Base-by-base conservation (phyloP, 2,329 filamentous ascomycete species). In the Xylariaceae sp. region DNA sequence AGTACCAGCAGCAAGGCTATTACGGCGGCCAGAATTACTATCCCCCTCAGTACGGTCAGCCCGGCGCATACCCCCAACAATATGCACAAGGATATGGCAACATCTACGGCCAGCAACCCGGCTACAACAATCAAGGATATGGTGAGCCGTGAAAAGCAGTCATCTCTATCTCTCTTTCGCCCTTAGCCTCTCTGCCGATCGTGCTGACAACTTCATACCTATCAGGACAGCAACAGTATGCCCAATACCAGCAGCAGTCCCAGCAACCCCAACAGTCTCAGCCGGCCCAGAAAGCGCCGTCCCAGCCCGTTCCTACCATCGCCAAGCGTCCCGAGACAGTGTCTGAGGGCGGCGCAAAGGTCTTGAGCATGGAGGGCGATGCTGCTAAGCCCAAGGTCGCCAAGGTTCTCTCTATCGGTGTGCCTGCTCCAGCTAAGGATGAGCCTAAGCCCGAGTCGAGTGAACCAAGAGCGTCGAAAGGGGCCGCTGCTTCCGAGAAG, bases 321-420 rank as follows among this genome's bases (percentile, higher is more conserved):
- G 83, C 79, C 51, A 88, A 86, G 75, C 77, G 82, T 70, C 73
- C 81, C 45, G 70, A 79, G 56, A 74, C 79, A 59, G 70, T 47
- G n/a, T 47, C 62, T 45, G 83, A 79, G 57, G 79, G 78, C 34
- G 79, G 79, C 42, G 71, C 81, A 47, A 88, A 87, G 70, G 84
- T 87, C 19, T 71, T 86, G 61, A 86, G 74, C 70, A 85, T 82
- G 65, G 80, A 80, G 27, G 80, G 78, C 50, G 81, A 84, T 50
- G 65, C 71, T 29, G 64, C 72, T 31, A 77, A 78, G 67, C 72
- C 77, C 51, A 78, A 78, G 66, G 69, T 71, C 11, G 77, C 86
- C 35, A 91, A 91, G 72, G 87, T 92, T n/a, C 77, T 91, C 31
- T 87, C 87, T 45, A 86, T 95, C 53, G 87, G 88, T 44, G 79